Base-by-base conservation (phyloP, 768 basidiomycete species). In the Filobasidium floriforme region DNA sequence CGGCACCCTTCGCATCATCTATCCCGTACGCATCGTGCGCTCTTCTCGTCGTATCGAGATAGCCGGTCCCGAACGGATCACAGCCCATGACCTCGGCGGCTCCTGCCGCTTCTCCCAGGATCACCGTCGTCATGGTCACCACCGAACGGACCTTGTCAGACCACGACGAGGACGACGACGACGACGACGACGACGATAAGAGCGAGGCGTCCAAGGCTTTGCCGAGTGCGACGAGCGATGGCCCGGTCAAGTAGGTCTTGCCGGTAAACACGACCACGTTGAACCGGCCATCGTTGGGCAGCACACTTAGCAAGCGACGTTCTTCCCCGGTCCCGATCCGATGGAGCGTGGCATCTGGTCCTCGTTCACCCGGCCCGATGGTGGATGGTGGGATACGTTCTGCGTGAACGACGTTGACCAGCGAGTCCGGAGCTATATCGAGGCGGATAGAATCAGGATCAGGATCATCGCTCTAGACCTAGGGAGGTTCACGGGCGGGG, bases 1-100 rank as follows among this genome's bases (percentile, higher is more conserved):
- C 72, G n/a, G 66, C 68, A 12, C 76, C 76, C 22, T 60, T 59
- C 14, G 63, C 66, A 62, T 70, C 54, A 59, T 71, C 69, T 43
- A 76, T 49, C 28, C 76, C 76, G 59, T 71, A 77, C 28, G 67
- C 59, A 11, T 60, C 59, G 24, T 60, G 59, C 10, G 59, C 59
- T 32, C 18, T 7, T 29, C 59, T 28, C 32, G 15, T 32, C 10
- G 22, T 11, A 24, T 60, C 59, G 24, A 60, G 24, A 26, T 60
- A 37, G 12, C 10, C 37, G 10, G 12, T 60, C 18, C 59, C 59
- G 37, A 60, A 60, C 22, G 59, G 59, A 12, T 41, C 12, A 24
- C 26, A 29, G 14, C 59, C 59, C 28, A 60, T 29, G 59, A 32
- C 26, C 32, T 60, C 59, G 10, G 11, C 28, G 15, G 59, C 22